phyloP scores from a whole-genome alignment of 495 filamentous ascomycete species.

The Penicillium ochrochloron region DNA sequence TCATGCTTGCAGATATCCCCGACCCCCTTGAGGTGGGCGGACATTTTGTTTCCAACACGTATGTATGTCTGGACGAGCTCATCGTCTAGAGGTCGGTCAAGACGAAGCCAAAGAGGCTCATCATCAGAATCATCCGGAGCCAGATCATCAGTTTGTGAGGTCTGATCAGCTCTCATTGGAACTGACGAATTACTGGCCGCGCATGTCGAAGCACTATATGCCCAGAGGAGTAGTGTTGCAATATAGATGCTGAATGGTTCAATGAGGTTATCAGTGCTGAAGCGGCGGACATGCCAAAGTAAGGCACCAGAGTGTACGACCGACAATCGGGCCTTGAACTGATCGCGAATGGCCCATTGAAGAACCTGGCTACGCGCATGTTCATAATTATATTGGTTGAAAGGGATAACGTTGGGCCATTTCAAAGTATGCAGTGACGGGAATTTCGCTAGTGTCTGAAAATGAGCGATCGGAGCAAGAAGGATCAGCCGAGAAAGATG shows the following conservation, averaged over 20 bases:
- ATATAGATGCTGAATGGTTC: slow-evolving; percentile 10
- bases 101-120: slow-evolving; percentile 1
- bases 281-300: slow-evolving; percentile 13
- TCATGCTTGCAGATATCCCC: slow-evolving; percentile 4
- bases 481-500: slow-evolving; percentile 7
- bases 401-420: neutral
- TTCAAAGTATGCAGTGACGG: neutral
- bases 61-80: slow-evolving; percentile 13
- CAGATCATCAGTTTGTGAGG: neutral
- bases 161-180: slow-evolving; percentile 1
- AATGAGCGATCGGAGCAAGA: slow-evolving; percentile 4
- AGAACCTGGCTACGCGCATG: slow-evolving; percentile 9
- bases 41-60: slow-evolving; percentile 9
- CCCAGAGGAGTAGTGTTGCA: slow-evolving; percentile 11
- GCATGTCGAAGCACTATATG: slow-evolving; percentile 4
- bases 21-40: slow-evolving; percentile 8
- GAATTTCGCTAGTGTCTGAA: slow-evolving; percentile 1
- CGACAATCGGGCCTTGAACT: slow-evolving; percentile 14
- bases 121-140: neutral
- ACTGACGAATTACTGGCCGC: neutral
- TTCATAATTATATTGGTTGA: slow-evolving; percentile 1
- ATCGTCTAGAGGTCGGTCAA: slow-evolving; percentile 15
- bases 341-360: slow-evolving; percentile 15
- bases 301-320: slow-evolving; percentile 7
- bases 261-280: slow-evolving; percentile 7